Base-by-base conservation (phyloP, 345 rosid genomes). In the Eucalyptus pauciflora region DNA sequence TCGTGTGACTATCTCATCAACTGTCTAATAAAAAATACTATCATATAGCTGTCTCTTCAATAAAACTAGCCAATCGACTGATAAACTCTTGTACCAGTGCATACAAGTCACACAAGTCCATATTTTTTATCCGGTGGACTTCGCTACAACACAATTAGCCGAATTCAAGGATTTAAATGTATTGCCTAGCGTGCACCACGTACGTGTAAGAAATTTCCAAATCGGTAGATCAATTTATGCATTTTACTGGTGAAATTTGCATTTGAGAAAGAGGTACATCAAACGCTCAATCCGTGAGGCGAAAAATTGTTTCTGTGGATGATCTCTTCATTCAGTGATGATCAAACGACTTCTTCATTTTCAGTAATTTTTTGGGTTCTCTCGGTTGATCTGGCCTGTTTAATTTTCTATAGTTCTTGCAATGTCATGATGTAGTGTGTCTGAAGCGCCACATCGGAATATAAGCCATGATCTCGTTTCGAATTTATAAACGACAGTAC, bases 41-140 rank as follows among this genome's bases (percentile, higher is more conserved):
- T 56, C 1, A 2, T 4, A 1, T 10, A 1, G 0, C 3, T 4
- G 1, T 24, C 13, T 56, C 29, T 56, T 52, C 2, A 7, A 52
- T 18, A 2, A 52, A 52, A 52, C 10, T 52, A 18, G 5, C 8
- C 10, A 52, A 20, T 52, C 9, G 5, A 52, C 3, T 52, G 2
- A 52, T 52, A 8, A 52, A 52, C 1, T 52, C 1, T 52, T 52
- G 4, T 52, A 52, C 0, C 5, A 0, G 0, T 52, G 5, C 24
- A 52, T 20, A 20, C 25, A 52, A 52, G 25, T 52, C 25, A 52
- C 2, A 8, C 3, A 20, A 52, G 27, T 37, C 46, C 3, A 71
- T 3, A 37, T 2, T 71, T 71, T 71, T 5, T 12, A 18, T 71
- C 14, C 4, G 3, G 3, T 33, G 81, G 45, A 33, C 81, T 33